These are phyloP conservation scores for Talinum fruticosum DNA, from an alignment of 148 eudicot genomes.

Conservation along the genomic window DNA sequence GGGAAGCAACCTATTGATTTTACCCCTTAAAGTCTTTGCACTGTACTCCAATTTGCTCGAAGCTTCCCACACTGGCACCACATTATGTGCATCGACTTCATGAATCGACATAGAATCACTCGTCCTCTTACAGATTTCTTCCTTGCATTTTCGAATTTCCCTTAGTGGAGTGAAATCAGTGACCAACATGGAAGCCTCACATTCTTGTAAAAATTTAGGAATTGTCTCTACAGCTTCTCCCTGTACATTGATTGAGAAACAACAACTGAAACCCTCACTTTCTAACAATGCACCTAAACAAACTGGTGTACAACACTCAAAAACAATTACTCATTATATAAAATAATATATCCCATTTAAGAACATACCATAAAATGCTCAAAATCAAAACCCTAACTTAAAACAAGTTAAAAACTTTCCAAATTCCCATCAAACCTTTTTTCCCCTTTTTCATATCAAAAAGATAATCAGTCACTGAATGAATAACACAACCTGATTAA, in stretches of 20 bases:
- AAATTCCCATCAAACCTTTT: too few relatives aligned
- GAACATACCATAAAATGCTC: background rate
- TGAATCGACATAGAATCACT: conserved; percentile 64
- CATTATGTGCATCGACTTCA: conserved; percentile 98
- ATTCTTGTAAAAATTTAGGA: conserved; percentile 65
- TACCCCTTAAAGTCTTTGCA: conserved; percentile 78
- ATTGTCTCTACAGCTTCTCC: conserved; percentile 88
- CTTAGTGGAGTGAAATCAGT: conserved; percentile 87
- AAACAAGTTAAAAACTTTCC: too few relatives aligned
- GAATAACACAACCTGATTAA: background rate
- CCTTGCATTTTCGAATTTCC: conserved; percentile 70
- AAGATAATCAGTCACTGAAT: background rate
- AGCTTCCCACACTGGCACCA: conserved; percentile 91
- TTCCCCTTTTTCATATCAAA: background rate
- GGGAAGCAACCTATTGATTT: conserved; percentile 78
- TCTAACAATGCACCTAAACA: background rate
- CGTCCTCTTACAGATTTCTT: conserved; percentile 64
- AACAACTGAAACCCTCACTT: background rate
- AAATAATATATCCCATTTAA: background rate
- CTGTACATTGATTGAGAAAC: conserved; percentile 29
- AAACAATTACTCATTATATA: background rate
- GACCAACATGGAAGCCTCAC: conserved; percentile 88
- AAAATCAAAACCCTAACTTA: too few relatives aligned
- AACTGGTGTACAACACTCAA: background rate
- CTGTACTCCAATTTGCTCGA: conserved; percentile 84